Conservation (phyloP, 306 rosid genomes). For the Cucurbita maxima region DNA sequence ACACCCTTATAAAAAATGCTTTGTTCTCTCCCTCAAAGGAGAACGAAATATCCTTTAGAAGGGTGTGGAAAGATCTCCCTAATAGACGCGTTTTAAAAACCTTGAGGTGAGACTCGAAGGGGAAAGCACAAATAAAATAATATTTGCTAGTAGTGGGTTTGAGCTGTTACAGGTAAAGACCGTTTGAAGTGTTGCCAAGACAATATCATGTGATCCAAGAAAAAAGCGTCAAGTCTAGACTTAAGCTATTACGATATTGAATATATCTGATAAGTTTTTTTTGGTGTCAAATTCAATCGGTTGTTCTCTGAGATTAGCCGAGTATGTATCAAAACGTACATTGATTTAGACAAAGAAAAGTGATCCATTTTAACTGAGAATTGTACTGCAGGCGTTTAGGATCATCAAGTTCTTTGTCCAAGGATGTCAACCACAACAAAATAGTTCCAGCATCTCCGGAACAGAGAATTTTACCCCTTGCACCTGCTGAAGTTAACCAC, state of each 20-base stretch:
- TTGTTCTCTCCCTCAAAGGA: too few relatives aligned
- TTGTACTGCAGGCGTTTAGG: conserved; percentile 30
- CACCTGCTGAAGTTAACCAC: conserved; percentile 16
- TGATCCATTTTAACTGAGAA: not conserved
- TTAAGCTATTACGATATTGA: not conserved
- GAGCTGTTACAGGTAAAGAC: too few relatives aligned
- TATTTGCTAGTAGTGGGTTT: too few relatives aligned
- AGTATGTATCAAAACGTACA: not conserved
- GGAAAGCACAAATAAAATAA: too few relatives aligned
- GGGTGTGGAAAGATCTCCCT: too few relatives aligned
- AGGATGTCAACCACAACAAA: conserved; percentile 47
- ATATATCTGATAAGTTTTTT: not conserved
- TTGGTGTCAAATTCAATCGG: not conserved
- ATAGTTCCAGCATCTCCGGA: conserved; percentile 51
- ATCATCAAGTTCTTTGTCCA: conserved; percentile 24
- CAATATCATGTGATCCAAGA: not conserved
- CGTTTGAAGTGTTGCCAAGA: not conserved
- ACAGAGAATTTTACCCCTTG: conserved; percentile 19
- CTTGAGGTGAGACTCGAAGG: too few relatives aligned
- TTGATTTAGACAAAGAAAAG: not conserved
- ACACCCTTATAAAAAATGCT: too few relatives aligned
- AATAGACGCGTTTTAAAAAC: too few relatives aligned
- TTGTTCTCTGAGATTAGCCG: not conserved
- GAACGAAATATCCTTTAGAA: too few relatives aligned
- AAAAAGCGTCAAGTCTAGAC: not conserved